A percentile compares a stretch with the other conserved stretches of the same genome.
These are phyloP conservation scores for Tylopilus sp. DNA, from an alignment of 768 basidiomycete species.

Conservation along the genomic window DNA sequence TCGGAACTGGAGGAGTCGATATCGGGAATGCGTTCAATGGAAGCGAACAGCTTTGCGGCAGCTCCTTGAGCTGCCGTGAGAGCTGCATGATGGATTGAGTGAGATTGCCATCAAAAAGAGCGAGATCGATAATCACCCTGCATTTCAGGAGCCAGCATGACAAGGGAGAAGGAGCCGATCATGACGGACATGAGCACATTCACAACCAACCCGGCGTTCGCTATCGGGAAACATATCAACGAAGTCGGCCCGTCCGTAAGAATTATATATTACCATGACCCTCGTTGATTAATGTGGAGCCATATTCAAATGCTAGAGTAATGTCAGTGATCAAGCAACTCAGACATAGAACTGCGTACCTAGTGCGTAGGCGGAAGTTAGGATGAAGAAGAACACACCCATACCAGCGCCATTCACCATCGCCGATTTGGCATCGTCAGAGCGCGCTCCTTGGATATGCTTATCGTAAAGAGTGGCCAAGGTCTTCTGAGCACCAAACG, in stretches of 20 bases:
- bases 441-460: constrained; percentile 51
- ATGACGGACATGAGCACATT: constrained; percentile 83
- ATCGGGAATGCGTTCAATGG: constrained; percentile 81
- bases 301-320: constrained; percentile 74
- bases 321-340: neutral
- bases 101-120: neutral
- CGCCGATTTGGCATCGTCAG: constrained; percentile 56
- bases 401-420: constrained; percentile 60
- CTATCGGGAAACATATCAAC: constrained; percentile 31
- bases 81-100: constrained; percentile 38
- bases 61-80: constrained; percentile 77
- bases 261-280: constrained; percentile 41
- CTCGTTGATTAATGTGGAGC: constrained; percentile 76
- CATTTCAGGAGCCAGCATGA: constrained; percentile 81
- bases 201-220: constrained; percentile 69
- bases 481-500: constrained; percentile 77
- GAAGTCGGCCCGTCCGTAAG: neutral
- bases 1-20: constrained; percentile 75
- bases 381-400: constrained; percentile 78
- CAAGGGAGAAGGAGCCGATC: constrained; percentile 89
- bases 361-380: constrained; percentile 72
- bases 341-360: constrained; percentile 34
- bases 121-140: constrained; percentile 47
- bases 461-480: constrained; percentile 64
- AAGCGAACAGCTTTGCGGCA: constrained; percentile 82